Evolutionary conservation across 1,284 basidiomycete genomes (phyloP), one percentile per base, ranked within the genome.

Genomic region (Farysia itapuensis): DNA sequence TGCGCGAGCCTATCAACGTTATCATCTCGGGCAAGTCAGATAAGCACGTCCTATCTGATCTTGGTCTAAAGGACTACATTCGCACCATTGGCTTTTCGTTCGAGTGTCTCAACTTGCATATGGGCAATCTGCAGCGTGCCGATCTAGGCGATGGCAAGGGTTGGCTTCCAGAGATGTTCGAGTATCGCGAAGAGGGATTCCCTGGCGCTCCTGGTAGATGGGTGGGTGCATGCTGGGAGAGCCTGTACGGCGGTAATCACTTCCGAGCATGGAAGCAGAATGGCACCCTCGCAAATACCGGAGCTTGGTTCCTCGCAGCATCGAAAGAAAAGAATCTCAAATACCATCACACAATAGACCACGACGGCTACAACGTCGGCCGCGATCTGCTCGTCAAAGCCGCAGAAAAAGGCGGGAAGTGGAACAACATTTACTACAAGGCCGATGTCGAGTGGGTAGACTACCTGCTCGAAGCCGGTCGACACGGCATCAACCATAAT

Each of bases 1-100:
- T 88, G 42, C 88, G 89, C 30, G 93, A 96, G 78, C 93, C 92
- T 3, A 78, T 96, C 45, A 96, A 97, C 65, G 81, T 84, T 43
- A 90, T 96, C 71, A 79, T 96, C 23, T 86, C 88, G n/a, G 87
- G 82, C 19, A 81, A 85, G 33, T 94, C 90, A 2, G 88, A 92
- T 67, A 61, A 80, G 1, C 80, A 78, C 3, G 86, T 95, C 1
- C 81, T 95, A 31, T 82, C 83, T 13, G 84, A 87, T 64, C 78
- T 80, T 18, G 91, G 91, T 0, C 79, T 93, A 44, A 81, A 84
- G 31, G 92, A 92, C 73, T 94, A 88, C 77, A 85, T 82, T 70
- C 79, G 84, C 20, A 72, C 69, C 22, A 68, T 85, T n/a, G 81
- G 82, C 6, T 90, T 88, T 75, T 82, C 83, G 4, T 82, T 84